Conservation (phyloP, 1,284 basidiomycete species). For the Ganoderma multipileum region DNA sequence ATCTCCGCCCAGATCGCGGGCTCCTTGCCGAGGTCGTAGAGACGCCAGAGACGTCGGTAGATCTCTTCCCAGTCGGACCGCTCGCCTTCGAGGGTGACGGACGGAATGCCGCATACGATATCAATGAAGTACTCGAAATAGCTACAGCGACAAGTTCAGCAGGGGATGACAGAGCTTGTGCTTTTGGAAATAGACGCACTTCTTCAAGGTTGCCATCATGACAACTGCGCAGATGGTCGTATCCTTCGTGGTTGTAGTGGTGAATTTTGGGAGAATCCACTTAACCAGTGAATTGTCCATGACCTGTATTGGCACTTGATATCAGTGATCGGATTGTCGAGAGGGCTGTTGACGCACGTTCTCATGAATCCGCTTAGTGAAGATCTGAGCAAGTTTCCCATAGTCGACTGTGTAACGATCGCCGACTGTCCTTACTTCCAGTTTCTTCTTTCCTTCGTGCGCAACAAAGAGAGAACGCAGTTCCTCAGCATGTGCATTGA, state of each 20-base stretch:
- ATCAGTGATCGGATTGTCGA: too few species aligned
- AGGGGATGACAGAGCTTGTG: background rate
- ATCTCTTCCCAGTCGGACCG: conserved; percentile 46
- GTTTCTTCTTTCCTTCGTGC: conserved; percentile 45
- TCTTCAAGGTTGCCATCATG: conserved; percentile 53
- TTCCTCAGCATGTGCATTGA: conserved; percentile 49
- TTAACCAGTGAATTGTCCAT: conserved; percentile 44
- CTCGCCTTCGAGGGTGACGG: conserved; percentile 51
- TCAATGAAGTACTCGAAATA: conserved; percentile 46
- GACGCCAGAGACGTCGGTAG: conserved; percentile 41
- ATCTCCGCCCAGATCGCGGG: conserved; percentile 44
- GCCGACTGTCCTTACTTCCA: conserved; percentile 37
- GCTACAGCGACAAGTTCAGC: conserved; percentile 1
- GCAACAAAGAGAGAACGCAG: conserved; percentile 48
- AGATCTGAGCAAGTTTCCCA: conserved; percentile 39
- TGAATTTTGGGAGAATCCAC: conserved; percentile 55
- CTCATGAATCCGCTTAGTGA: conserved; percentile 39
- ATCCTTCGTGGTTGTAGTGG: conserved; percentile 53
- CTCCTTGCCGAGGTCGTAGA: conserved; percentile 45
- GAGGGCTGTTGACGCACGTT: conserved; percentile 2
- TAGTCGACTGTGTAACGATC: conserved; percentile 40
- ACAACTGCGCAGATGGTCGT: conserved; percentile 47
- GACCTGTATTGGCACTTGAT: conserved; percentile 27
- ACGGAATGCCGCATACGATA: conserved; percentile 52
- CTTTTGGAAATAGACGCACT: conserved; percentile 6